phyloP scores from a whole-genome alignment of 2,329 filamentous ascomycete genomes.

The Fusarium sp. region DNA sequence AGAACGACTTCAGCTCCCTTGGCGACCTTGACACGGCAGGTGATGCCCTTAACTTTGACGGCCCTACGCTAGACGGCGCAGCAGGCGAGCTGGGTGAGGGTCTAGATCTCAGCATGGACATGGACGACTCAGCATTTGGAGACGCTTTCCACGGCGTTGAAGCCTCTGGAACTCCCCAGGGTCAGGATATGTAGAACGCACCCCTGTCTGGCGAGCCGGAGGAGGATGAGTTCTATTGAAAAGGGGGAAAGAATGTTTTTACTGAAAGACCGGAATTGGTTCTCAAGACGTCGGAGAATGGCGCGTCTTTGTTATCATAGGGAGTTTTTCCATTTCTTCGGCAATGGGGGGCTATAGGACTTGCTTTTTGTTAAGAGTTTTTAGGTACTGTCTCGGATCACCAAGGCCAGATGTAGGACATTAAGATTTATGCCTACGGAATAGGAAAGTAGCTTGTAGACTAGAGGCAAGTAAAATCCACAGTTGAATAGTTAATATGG shows the following conservation, averaged over 20 bases:
- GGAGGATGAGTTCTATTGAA: background rate
- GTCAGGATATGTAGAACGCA: conserved; percentile 46
- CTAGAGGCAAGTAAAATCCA: conserved; percentile 1
- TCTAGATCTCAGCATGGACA: conserved; percentile 70
- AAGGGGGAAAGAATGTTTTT: conserved; percentile 1
- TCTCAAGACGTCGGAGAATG: conserved; percentile 41
- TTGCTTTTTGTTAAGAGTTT: conserved; percentile 27
- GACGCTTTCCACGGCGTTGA: conserved; percentile 80
- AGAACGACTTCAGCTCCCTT: conserved; percentile 71
- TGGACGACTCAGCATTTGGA: conserved; percentile 85
- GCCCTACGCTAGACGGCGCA: conserved; percentile 59
- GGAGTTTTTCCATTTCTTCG: conserved; percentile 18
- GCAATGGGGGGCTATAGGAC: conserved; percentile 10
- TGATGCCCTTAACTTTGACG: conserved; percentile 75
- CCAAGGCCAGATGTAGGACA: background rate
- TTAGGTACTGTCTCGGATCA: conserved; percentile 8
- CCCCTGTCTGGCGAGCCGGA: background rate
- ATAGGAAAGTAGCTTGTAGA: conserved; percentile 16
- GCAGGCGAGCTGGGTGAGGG: conserved; percentile 63
- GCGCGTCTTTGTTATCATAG: conserved; percentile 30
- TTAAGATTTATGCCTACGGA: background rate
- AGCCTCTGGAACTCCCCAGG: conserved; percentile 49
- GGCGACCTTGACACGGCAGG: conserved; percentile 76
- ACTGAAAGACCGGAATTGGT: conserved; percentile 12
- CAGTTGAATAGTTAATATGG: background rate